A percentile compares a stretch with the other conserved stretches of the same genome.
These are phyloP conservation scores for Coix lacrymajobi DNA, from an alignment of 176 grass and related monocot species.

Conservation along the genomic window DNA sequence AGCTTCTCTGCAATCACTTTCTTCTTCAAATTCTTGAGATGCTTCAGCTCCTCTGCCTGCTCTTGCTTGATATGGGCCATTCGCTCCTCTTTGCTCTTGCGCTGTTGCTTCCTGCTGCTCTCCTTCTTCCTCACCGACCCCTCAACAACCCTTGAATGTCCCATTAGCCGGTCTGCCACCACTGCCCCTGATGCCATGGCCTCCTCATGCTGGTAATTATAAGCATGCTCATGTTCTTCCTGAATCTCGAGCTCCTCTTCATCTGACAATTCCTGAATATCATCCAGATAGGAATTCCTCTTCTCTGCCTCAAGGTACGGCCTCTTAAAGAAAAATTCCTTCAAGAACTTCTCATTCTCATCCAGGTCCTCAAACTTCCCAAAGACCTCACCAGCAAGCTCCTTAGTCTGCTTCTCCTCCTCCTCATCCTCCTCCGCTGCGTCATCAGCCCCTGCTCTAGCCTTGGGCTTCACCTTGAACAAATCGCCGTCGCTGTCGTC, in stretches of 20 bases:
- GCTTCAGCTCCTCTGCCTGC: conserved; percentile 78
- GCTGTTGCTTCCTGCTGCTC: conserved; percentile 73
- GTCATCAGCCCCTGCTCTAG: background rate
- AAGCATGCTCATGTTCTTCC: conserved; percentile 51
- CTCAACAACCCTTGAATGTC: conserved; percentile 75
- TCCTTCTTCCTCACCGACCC: conserved; percentile 96
- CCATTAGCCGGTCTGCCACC: conserved; percentile 62
- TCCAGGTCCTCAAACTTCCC: conserved; percentile 62
- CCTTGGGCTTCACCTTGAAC: conserved; percentile 50
- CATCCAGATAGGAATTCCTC: conserved; percentile 19
- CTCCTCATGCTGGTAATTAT: conserved; percentile 78
- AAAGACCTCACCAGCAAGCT: conserved; percentile 53
- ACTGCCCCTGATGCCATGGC: conserved; percentile 19
- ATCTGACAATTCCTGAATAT: conserved; percentile 48
- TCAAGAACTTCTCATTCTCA: conserved; percentile 75
- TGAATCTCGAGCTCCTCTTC: conserved; percentile 61
- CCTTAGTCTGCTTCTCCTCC: conserved; percentile 31
- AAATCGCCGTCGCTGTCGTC: conserved; percentile 25
- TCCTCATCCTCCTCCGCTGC: conserved; percentile 43
- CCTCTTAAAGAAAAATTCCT: conserved; percentile 60
- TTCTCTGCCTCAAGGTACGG: conserved; percentile 41
- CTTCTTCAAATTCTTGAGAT: conserved; percentile 94
- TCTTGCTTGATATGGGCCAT: conserved; percentile 53
- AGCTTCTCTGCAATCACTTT: conserved; percentile 93
- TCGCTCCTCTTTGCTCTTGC: conserved; percentile 87